Evolutionary conservation across 2,329 filamentous ascomycete genomes (phyloP).

Genomic region (Bretziella fagacearum): DNA sequence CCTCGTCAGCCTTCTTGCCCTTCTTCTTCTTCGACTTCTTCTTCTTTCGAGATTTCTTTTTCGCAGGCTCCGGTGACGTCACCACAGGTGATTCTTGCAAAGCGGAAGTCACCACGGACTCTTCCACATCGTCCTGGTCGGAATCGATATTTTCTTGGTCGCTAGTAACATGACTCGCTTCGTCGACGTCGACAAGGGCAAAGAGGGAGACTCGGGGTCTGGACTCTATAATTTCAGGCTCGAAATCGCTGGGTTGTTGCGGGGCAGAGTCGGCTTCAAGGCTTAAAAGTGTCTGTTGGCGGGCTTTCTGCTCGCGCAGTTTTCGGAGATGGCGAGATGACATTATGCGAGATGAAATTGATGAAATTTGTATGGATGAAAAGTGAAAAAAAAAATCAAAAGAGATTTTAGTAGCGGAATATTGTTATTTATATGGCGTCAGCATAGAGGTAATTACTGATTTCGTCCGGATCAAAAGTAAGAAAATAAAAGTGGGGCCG

Average conservation of each 20-base stretch:
- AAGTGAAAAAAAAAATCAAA: neutral
- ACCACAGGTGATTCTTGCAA: conserved; percentile 13
- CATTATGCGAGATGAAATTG: conserved; percentile 27
- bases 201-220: conserved; percentile 32
- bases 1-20: conserved; percentile 22
- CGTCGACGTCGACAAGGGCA: conserved; percentile 31
- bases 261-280: conserved; percentile 18
- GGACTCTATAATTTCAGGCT: conserved; percentile 19
- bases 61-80: conserved; percentile 16
- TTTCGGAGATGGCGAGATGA: conserved; percentile 36
- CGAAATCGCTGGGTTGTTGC: conserved; percentile 20
- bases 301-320: conserved; percentile 29
- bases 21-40: conserved; percentile 25
- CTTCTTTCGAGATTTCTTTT: conserved; percentile 25
- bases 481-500: neutral
- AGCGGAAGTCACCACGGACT: conserved; percentile 21
- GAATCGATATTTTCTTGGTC: conserved; percentile 26
- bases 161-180: no score
- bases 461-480: neutral
- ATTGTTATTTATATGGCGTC: neutral
- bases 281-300: conserved; percentile 24
- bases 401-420: neutral
- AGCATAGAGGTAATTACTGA: neutral
- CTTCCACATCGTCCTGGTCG: conserved; percentile 22
- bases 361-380: neutral